Percentiles rank a stretch among this genome's conserved stretches.
These are phyloP conservation scores for Anastatica hierochuntica DNA, from an alignment of 345 rosid genomes.

Conservation along the genomic window DNA sequence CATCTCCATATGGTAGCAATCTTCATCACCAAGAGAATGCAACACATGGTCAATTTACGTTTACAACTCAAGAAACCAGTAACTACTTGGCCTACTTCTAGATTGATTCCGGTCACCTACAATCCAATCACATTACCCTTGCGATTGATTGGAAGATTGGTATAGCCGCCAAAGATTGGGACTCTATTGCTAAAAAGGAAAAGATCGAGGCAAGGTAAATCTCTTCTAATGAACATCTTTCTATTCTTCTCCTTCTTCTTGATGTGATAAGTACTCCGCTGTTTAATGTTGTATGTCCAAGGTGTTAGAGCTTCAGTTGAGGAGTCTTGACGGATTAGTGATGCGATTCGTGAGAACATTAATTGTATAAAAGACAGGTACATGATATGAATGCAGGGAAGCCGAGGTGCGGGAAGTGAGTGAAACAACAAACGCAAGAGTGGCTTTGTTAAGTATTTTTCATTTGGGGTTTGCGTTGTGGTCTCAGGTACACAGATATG, in stretches of 20 bases:
- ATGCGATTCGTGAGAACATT: slow-evolving; percentile 51
- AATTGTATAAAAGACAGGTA: slow-evolving; percentile 57
- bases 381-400: slow-evolving; percentile 27
- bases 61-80: slow-evolving; percentile 76
- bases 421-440: slow-evolving; percentile 58
- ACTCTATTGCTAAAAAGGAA: slow-evolving; percentile 81
- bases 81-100: slow-evolving; percentile 77
- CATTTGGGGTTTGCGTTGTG: slow-evolving; percentile 49
- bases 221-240: not conserved
- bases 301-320: slow-evolving; percentile 84
- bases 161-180: slow-evolving; percentile 94
- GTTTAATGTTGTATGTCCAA: slow-evolving; percentile 19
- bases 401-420: slow-evolving; percentile 62
- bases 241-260: not conserved
- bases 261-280: not conserved
- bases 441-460: slow-evolving; percentile 76
- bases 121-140: slow-evolving; percentile 34
- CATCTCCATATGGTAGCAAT: slow-evolving; percentile 73
- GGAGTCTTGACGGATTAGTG: slow-evolving; percentile 61
- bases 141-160: slow-evolving; percentile 87
- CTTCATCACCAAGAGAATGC: slow-evolving; percentile 64
- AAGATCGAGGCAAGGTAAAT: slow-evolving; percentile 87
- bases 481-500: slow-evolving; percentile 48
- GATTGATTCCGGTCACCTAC: slow-evolving; percentile 32
- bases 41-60: slow-evolving; percentile 84